A percentile compares a stretch with the other conserved stretches of the same genome.
phyloP scores from a whole-genome alignment of 139 green algal species.

The Coelastrella sp. region DNA sequence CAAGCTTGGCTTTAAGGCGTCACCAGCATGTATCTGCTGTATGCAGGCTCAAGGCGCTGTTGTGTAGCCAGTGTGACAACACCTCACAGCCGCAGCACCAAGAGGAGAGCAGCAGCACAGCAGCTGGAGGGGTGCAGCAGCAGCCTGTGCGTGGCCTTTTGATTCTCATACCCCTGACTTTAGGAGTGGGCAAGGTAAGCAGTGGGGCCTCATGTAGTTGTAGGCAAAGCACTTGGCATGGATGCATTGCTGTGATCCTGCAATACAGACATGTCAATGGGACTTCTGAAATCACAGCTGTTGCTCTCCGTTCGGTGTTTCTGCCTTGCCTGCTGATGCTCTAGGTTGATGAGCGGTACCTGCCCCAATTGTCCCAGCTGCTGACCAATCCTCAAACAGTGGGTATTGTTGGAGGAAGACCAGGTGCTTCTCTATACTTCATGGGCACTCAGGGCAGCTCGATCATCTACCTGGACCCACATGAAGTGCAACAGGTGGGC shows the following conservation, averaged over 20 bases:
- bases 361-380: constrained; percentile 80
- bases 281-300: too few relatives aligned
- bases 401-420: constrained; percentile 91
- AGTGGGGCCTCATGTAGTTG: background rate
- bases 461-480: constrained; percentile 88
- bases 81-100: constrained; percentile 17
- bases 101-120: background rate
- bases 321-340: too few relatives aligned
- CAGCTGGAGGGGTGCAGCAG: constrained; percentile 14
- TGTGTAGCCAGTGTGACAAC: background rate
- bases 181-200: constrained; percentile 85
- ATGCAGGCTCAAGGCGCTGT: constrained; percentile 7
- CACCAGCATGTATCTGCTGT: background rate
- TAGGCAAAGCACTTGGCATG: too few relatives aligned
- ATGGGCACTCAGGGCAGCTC: constrained; percentile 77
- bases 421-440: constrained; percentile 88
- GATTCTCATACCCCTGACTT: constrained; percentile 86
- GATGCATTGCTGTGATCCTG: too few relatives aligned
- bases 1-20: too few relatives aligned
- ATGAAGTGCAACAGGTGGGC: constrained; percentile 79
- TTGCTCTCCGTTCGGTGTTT: too few relatives aligned
- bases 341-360: constrained; percentile 84
- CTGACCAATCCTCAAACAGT: constrained; percentile 84
- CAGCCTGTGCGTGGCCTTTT: constrained; percentile 59
- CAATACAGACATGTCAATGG: too few relatives aligned